Base-by-base conservation (phyloP, 2,329 filamentous ascomycete genomes). In the Dactylonectria macrodidyma region DNA sequence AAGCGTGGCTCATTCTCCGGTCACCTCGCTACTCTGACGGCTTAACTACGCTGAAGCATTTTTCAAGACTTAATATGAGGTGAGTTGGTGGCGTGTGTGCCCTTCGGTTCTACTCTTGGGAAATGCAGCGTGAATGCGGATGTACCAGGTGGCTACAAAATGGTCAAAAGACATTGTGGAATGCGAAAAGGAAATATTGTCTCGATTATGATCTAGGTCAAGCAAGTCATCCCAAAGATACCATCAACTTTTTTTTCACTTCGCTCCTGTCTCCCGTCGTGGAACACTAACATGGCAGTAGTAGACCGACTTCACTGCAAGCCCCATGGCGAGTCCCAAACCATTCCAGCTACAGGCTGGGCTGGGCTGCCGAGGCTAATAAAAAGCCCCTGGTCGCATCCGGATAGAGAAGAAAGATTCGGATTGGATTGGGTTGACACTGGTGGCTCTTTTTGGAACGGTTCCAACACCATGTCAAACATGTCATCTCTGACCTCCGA, bases 381-480 rank as follows among this genome's bases (percentile, higher is more conserved):
- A 38, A 63, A 62, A 2, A 48, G 26, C 6, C 57, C 58, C 10
- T 51, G n/a, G n/a, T 56, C 30, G 63, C 48, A 68, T 38, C 56
- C 22, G 3, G 54, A 44, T 11, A 64, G 9, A 2, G 38, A 33
- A 10, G 54, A 24, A 34, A 56, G 30, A 46, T 48, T 47, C 16
- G 58, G 30, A 12, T 64, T 55, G 14, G 36, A 22, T 19, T 67
- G 67, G 19, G 33, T 38, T n/a, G 61, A 47, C 12, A 57, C 34
- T 10, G 51, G 46, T 2, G 48, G 22, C 14, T 61, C 63, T 46
- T 67, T 63, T 36, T 51, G 59, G 26, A 71, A 70, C 6, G 64
- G 62, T 16, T 75, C 71, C 30, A 74, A 47, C 9, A 64, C 2
- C 71, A 73, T 73, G 33, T 76, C 74, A 46, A 76, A 75, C 47